These are phyloP conservation scores for Picochlorum sp. DNA, from an alignment of 139 green algal species.

Conservation along the genomic window DNA sequence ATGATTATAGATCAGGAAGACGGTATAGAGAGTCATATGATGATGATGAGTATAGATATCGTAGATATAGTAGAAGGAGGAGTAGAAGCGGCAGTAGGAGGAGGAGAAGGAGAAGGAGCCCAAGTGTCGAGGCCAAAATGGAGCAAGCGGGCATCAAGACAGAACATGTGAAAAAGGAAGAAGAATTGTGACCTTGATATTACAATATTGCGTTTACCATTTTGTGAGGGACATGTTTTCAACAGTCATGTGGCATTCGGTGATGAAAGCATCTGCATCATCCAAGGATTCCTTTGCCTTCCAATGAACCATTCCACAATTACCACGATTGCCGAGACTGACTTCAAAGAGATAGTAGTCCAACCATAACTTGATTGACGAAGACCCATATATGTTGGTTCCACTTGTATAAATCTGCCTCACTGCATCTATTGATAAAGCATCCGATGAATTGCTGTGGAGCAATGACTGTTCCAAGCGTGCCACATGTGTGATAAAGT, in stretches of 20 bases:
- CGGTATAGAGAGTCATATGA: not conserved
- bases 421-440: not conserved
- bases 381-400: constrained; percentile 32
- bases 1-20: not conserved
- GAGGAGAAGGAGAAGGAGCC: constrained; percentile 5
- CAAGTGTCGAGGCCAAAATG: not conserved
- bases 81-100: constrained; percentile 6
- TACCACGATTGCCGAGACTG: constrained; percentile 5
- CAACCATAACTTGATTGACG: constrained; percentile 53
- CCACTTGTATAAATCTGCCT: constrained; percentile 24
- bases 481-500: constrained; percentile 48
- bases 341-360: constrained; percentile 35
- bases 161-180: not conserved
- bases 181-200: not conserved
- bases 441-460: not conserved
- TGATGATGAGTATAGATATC: not conserved
- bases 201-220: not conserved
- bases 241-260: not conserved
- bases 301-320: constrained; percentile 50
- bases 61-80: not conserved
- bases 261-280: not conserved
- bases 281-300: constrained; percentile 22
- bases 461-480: constrained; percentile 32
- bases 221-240: not conserved
- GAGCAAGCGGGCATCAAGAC: not conserved